Conservation (phyloP, 2,329 filamentous ascomycete species). For the Alternaria sp. region DNA sequence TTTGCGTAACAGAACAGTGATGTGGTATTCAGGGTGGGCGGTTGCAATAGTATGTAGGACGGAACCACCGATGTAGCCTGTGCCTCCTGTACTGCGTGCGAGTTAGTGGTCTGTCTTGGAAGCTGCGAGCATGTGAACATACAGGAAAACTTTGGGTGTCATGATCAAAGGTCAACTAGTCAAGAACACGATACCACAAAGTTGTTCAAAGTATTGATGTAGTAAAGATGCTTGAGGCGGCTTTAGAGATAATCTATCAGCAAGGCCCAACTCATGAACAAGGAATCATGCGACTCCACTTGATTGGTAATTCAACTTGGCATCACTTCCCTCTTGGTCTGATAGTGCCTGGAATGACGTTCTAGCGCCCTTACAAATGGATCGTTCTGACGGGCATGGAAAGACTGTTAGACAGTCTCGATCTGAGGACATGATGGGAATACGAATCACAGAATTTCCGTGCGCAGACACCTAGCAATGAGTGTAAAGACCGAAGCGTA, state of each 20-base stretch:
- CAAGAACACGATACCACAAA: no score
- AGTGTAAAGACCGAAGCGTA: no score
- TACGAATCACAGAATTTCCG: no score
- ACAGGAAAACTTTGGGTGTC: no score
- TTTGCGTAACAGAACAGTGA: conserved; percentile 57
- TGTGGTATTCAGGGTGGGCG: conserved; percentile 57
- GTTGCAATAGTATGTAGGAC: conserved; percentile 57
- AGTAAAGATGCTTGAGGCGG: no score
- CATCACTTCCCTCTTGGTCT: not conserved
- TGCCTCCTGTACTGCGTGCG: conserved; percentile 56
- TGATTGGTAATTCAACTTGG: conserved; percentile 6
- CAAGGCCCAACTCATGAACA: conserved; percentile 8
- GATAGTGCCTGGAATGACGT: not conserved
- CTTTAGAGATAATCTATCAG: not conserved
- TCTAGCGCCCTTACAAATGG: not conserved
- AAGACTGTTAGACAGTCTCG: no score
- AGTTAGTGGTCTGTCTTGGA: not conserved
- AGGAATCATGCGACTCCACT: not conserved
- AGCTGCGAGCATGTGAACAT: no score
- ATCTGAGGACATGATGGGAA: no score
- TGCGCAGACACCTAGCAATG: no score
- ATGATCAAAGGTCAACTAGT: no score
- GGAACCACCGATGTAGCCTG: conserved; percentile 64
- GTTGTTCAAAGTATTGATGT: no score
- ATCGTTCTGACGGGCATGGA: not conserved